Percentiles rank a stretch among this genome's conserved stretches.
phyloP scores from a whole-genome alignment of 75 land plant genomes.

The Pinus taeda region DNA sequence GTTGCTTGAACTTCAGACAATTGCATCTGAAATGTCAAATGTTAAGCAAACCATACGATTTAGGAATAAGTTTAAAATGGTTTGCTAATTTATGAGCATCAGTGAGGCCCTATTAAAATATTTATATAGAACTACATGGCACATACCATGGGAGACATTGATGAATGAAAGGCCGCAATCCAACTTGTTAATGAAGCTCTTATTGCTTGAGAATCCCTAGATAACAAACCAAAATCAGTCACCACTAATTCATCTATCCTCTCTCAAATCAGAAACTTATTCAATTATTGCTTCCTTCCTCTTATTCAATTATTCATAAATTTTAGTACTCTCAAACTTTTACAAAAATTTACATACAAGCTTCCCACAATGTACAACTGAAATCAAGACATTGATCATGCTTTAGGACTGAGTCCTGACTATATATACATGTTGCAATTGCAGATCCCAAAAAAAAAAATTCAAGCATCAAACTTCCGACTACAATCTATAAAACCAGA shows the following conservation, averaged over 20 bases:
- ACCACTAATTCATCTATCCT: neutral
- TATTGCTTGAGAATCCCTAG: constrained; percentile 26
- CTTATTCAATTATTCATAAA: no score
- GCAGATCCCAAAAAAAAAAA: neutral
- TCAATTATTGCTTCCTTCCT: constrained; percentile 1
- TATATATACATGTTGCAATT: neutral
- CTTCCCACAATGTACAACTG: neutral
- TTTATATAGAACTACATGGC: neutral
- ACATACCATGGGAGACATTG: constrained; percentile 34
- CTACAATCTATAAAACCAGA: no score
- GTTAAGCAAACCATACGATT: neutral
- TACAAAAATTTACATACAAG: neutral
- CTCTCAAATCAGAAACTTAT: neutral
- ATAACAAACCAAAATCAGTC: neutral
- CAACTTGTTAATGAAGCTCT: constrained; percentile 29
- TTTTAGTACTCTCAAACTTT: neutral
- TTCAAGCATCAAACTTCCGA: no score
- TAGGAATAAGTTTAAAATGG: neutral
- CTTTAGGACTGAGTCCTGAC: neutral
- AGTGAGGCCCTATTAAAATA: neutral
- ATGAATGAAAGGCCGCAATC: constrained; percentile 42
- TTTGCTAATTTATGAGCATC: neutral
- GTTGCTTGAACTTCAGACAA: constrained; percentile 23
- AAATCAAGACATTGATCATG: neutral
- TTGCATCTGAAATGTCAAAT: constrained; percentile 20